Evolutionary conservation across 495 filamentous ascomycete species (phyloP), one percentile per base, ranked within the genome.

Genomic region (Hypoxylon trugodes): DNA sequence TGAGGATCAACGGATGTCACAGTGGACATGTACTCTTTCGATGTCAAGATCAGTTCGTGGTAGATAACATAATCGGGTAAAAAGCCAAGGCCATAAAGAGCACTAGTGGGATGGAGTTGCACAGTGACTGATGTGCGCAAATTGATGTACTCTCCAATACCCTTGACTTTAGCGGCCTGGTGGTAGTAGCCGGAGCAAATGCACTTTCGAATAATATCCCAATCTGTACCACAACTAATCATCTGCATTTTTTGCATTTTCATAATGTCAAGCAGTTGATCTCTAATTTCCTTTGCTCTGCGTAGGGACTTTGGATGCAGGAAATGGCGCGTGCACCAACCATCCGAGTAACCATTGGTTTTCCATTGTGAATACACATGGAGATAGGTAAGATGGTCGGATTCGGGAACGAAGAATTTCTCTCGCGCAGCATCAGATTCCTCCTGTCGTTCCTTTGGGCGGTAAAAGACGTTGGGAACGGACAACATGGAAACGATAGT

Each of bases 401-500:
- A 96, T 77, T 99, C 95, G 12, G 93, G 91, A 10, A 98, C 96
- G 73, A 96, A 98, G 76, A 99, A 99, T 69, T 97, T 97, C 69
- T 99, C 96, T n/a, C 93, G 85, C 3, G 96, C 94, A 0, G 93
- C 87, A 69, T 99, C 96, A 12, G 93, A 93, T 77, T 99, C 96
- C 65, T 98, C 96, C 68, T 96, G 91, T 0, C 96, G 90, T 73
- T 99, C 96, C 68, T 96, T 97, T 6, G 96, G 96, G 13, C 96
- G 91, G 75, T 96, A 98, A 80, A 97, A 99, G 35, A 98, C 95
- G 64, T 86, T 93, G 9, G 96, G 95, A 0, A 98, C 96, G 2
- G 92, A 96, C 12, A 99, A 85, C 96, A 99, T 98, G 21, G 92
- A 93, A 15, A 98, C 96, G 59, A 99, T 98, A 1, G 93, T 97